phyloP scores from a whole-genome alignment of 164 flowering plant species.

The Nymphaea colorata region DNA sequence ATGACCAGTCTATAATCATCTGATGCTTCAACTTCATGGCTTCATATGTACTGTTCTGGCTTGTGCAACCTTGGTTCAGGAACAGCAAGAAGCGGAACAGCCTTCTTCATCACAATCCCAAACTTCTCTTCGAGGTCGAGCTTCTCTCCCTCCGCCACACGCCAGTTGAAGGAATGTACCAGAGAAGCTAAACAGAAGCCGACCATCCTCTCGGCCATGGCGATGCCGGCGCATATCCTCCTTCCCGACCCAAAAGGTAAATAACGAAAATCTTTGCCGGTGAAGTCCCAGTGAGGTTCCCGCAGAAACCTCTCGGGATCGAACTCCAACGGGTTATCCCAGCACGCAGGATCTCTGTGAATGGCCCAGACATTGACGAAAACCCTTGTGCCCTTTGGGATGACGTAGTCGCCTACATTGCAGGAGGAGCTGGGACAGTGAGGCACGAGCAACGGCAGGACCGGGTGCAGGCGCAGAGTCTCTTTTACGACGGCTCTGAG shows the following conservation, averaged over 20 bases:
- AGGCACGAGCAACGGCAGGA: conserved; percentile 17
- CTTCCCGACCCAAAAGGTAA: conserved; percentile 52
- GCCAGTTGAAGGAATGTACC: conserved; percentile 37
- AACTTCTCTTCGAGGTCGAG: conserved; percentile 25
- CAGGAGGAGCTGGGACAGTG: conserved; percentile 7
- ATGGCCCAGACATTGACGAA: conserved; percentile 34
- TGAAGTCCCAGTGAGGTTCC: conserved; percentile 3
- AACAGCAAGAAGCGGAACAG: conserved; percentile 21
- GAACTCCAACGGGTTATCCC: conserved; percentile 28
- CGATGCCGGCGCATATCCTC: conserved; percentile 39
- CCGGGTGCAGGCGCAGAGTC: conserved; percentile 24
- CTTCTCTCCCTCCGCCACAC: conserved; percentile 12
- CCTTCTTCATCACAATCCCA: conserved; percentile 34
- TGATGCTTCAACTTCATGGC: neutral
- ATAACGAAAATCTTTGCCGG: conserved; percentile 20
- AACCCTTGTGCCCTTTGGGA: conserved; percentile 21
- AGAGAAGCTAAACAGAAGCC: conserved; percentile 20
- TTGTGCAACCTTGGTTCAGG: conserved; percentile 16
- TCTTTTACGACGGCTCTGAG: conserved; percentile 30
- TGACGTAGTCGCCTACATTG: conserved; percentile 21
- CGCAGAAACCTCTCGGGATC: conserved; percentile 21
- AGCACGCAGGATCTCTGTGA: conserved; percentile 32
- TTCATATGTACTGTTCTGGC: neutral
- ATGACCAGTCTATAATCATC: too few species aligned
- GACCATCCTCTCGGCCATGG: conserved; percentile 29